Evolutionary conservation across 805 yeast genomes (phyloP), one percentile per base, ranked within the genome.

Genomic region (Saturnispora silvae): DNA sequence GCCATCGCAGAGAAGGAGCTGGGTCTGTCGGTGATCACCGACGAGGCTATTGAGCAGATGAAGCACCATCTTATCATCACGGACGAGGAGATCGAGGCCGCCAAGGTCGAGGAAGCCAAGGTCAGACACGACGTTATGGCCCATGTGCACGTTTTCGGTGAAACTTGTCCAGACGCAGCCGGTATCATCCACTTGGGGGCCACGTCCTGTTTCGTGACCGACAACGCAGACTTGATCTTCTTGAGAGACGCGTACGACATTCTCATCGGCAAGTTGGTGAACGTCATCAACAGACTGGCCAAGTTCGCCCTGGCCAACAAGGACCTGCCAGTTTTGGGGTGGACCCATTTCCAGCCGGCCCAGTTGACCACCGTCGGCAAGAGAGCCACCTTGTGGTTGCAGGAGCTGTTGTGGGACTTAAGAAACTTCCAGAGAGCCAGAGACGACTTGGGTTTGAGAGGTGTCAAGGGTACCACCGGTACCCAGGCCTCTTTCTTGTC

Each of bases 311-410:
- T 85, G 46, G 76, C 82, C 60, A 75, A 89, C 70, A 92, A 92
- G 67, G 97, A 92, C 61, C 63, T 87, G 63, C 97, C 98, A 26
- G 96, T 87, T 31, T 72, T 92, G 48, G 98, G 98, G 25, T 92
- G 97, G 97, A 92, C 98, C 40, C 98, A 92, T 64, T 92, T 92
- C 76, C 98, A 92, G 68, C 98, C 98, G 13, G 98, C 98, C 37
- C 98, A 92, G 68, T 75, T 92, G 60, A 89, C 97, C 49, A 92
- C 98, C 24, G 95, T 92, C 45, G 98, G 98, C 60, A 92, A 92
- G 70, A 81, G 98, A 65, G 94, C 95, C 40, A 86, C 96, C 31
- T 68, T 92, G 56, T 92, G 98, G 98, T 68, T 92, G 51, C 98
- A 92, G 70, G 98, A 92, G 63, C 68, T 92, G 52, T 70, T 92